phyloP scores from a whole-genome alignment of 1,284 basidiomycete genomes.

The Kalmanozyma brasiliensis region DNA sequence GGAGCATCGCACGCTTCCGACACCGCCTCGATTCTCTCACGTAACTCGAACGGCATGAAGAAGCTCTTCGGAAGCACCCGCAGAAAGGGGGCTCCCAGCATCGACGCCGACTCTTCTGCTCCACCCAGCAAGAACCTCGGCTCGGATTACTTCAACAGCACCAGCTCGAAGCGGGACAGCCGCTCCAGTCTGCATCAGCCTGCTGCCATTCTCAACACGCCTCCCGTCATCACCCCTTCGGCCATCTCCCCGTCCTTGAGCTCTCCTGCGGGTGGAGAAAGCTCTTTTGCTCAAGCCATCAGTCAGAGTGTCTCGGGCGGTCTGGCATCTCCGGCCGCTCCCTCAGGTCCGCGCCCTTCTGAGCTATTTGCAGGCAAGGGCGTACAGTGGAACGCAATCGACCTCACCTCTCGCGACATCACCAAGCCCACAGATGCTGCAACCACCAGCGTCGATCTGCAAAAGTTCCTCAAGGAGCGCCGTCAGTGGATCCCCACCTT shows the following conservation, averaged over 20 bases:
- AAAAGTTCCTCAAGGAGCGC: conserved; percentile 59
- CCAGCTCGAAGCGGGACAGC: conserved; percentile 17
- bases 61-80: conserved; percentile 50
- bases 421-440: conserved; percentile 25
- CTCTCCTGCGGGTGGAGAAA: conserved; percentile 15
- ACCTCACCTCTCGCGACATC: conserved; percentile 42
- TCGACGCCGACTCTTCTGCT: conserved; percentile 20
- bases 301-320: conserved; percentile 16
- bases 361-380: conserved; percentile 62
- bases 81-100: conserved; percentile 41
- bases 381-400: conserved; percentile 56
- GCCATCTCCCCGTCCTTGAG: conserved; percentile 25
- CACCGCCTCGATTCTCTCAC: conserved; percentile 33
- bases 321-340: conserved; percentile 6
- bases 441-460: conserved; percentile 40
- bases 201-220: conserved; percentile 5
- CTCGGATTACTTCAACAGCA: conserved; percentile 22
- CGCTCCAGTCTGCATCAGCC: conserved; percentile 29
- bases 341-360: conserved; percentile 41
- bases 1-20: conserved; percentile 33
- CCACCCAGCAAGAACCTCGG: conserved; percentile 6
- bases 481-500: conserved; percentile 56
- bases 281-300: conserved; percentile 25
- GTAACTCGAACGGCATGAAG: conserved; percentile 46
- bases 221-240: conserved; percentile 27